These are phyloP conservation scores for Penicillium concentricum DNA, from an alignment of 2,329 filamentous ascomycete genomes.

Conservation along the genomic window DNA sequence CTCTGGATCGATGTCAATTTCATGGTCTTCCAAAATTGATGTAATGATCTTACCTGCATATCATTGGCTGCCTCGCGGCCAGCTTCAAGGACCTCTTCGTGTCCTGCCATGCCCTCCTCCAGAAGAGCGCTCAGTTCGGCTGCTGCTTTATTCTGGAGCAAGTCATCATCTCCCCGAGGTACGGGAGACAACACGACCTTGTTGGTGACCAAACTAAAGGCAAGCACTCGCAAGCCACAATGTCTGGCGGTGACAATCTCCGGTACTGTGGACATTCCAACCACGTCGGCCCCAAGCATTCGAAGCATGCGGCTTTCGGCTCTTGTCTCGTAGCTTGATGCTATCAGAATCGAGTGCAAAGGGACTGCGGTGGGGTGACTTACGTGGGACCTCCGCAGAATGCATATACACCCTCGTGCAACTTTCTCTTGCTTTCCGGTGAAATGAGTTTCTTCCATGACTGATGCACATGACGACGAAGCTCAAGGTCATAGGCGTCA, in stretches of 20 bases:
- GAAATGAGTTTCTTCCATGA: constrained; percentile 54
- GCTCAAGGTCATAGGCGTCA: constrained; percentile 64
- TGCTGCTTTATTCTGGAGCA: constrained; percentile 51
- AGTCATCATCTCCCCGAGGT: constrained; percentile 56
- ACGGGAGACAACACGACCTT: constrained; percentile 60
- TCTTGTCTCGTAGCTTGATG: constrained; percentile 59
- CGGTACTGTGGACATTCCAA: constrained; percentile 69
- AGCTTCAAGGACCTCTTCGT: constrained; percentile 64
- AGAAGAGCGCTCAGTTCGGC: constrained; percentile 56
- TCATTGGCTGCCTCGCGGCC: constrained; percentile 60
- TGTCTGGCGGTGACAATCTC: constrained; percentile 67
- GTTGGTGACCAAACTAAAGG: constrained; percentile 67
- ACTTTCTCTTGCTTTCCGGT: constrained; percentile 47
- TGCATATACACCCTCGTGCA: constrained; percentile 67
- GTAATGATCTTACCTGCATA: constrained; percentile 54
- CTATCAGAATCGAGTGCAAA: constrained; percentile 13
- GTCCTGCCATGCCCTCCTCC: constrained; percentile 60
- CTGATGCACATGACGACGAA: constrained; percentile 57
- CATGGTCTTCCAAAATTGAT: neutral
- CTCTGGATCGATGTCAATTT: constrained; percentile 31
- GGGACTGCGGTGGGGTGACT: constrained; percentile 21
- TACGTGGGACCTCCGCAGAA: constrained; percentile 63
- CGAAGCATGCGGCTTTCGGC: constrained; percentile 64
- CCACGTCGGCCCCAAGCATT: constrained; percentile 63
- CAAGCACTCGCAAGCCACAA: constrained; percentile 61